phyloP scores from a whole-genome alignment of 345 rosid species.

The Brassica rapa region DNA sequence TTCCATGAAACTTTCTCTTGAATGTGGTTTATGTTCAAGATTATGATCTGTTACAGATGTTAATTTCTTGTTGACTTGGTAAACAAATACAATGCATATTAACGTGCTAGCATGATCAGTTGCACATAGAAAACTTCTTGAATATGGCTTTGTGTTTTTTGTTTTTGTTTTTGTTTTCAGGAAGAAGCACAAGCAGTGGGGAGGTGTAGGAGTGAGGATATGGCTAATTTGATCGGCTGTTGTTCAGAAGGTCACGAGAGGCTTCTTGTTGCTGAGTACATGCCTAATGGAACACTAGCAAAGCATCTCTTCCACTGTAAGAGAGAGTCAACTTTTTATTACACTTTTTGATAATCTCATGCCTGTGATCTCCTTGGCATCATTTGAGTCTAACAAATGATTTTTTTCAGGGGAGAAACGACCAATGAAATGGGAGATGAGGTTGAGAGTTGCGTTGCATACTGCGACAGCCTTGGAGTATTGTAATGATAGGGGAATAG shows the following conservation, averaged over 20 bases:
- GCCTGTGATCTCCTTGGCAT: neutral
- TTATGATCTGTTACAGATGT: neutral
- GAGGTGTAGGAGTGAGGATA: constrained; percentile 76
- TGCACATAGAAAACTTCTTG: neutral
- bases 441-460: constrained; percentile 79
- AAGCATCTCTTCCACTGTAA: constrained; percentile 94
- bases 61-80: neutral
- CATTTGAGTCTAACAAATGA: neutral
- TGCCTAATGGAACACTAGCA: constrained; percentile 93
- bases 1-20: neutral
- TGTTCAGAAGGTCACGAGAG: constrained; percentile 90
- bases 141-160: neutral
- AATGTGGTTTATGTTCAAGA: constrained; percentile 21
- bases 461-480: constrained; percentile 86
- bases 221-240: constrained; percentile 89
- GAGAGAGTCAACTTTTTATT: constrained; percentile 27
- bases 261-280: constrained; percentile 82
- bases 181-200: constrained; percentile 93
- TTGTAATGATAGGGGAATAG: constrained; percentile 82
- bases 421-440: constrained; percentile 99
- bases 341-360: too few relatives aligned
- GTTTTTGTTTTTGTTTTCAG: constrained; percentile 40
- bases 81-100: neutral
- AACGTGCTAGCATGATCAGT: neutral
- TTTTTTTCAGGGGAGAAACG: constrained; percentile 76